Percentiles rank a stretch among this genome's conserved stretches.
Evolutionary conservation across 2,329 filamentous ascomycete genomes (phyloP).

Genomic region (Hymenoscyphus scutula): DNA sequence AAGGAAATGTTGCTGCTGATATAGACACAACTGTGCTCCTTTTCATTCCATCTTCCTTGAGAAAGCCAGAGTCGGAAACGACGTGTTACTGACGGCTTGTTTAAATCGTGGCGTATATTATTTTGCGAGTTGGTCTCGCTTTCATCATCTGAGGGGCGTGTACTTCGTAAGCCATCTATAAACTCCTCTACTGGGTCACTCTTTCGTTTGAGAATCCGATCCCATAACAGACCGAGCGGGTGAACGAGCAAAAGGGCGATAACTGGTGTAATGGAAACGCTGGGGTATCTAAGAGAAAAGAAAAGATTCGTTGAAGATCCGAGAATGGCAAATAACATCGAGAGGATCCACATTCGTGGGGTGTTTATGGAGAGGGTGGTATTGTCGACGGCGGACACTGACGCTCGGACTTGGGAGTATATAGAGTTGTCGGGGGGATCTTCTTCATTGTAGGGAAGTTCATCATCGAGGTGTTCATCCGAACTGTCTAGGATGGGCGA

Average conservation of each 20-base stretch:
- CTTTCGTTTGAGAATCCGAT: conserved; percentile 62
- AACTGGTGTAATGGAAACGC: conserved; percentile 83
- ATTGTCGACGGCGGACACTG: conserved; percentile 74
- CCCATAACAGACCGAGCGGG: conserved; percentile 78
- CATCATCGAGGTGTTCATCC: conserved; percentile 27
- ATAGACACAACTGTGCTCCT: conserved; percentile 85
- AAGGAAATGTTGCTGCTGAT: conserved; percentile 89
- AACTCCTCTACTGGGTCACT: conserved; percentile 55
- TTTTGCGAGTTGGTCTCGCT: conserved; percentile 18
- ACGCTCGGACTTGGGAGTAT: conserved; percentile 77
- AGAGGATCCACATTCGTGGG: conserved; percentile 81
- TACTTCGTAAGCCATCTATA: conserved; percentile 47
- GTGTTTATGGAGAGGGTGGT: conserved; percentile 79
- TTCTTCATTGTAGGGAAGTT: conserved; percentile 44
- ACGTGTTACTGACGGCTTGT: conserved; percentile 23
- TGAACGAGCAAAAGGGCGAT: conserved; percentile 84
- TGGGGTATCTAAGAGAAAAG: conserved; percentile 87
- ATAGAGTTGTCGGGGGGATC: conserved; percentile 67
- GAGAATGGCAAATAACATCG: conserved; percentile 75
- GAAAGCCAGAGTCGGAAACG: conserved; percentile 69
- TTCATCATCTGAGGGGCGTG: conserved; percentile 31
- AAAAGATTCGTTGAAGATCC: conserved; percentile 84
- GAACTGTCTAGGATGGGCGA: conserved; percentile 34
- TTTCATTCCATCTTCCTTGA: conserved; percentile 82
- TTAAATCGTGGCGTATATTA: conserved; percentile 3